Evolutionary conservation across 208 protist species (phyloP).

Genomic region (Leptomonas seymouri): DNA sequence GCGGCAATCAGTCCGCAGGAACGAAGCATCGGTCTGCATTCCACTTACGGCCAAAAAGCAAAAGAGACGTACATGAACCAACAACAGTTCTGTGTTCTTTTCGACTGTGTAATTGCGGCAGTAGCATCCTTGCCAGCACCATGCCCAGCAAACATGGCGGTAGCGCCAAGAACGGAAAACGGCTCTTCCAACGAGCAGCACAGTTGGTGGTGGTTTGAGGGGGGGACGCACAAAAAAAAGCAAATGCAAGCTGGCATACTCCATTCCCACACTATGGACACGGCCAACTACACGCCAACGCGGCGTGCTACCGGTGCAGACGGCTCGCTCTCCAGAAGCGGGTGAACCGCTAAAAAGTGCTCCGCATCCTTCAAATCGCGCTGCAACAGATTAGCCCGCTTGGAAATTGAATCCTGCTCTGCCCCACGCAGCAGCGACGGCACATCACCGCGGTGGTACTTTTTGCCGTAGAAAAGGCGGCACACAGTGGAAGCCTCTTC

Average conservation of each 20-base stretch:
- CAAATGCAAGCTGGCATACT: too few relatives aligned
- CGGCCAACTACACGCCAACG: conserved; percentile 13
- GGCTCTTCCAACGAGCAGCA: too few relatives aligned
- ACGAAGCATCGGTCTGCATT: too few relatives aligned
- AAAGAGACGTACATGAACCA: too few relatives aligned
- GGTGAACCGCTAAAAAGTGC: conserved; percentile 62
- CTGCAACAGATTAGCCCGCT: conserved; percentile 66
- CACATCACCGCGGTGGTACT: conserved; percentile 83
- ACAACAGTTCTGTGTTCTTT: too few relatives aligned
- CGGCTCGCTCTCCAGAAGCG: conserved; percentile 45
- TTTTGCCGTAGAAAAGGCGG: conserved; percentile 77
- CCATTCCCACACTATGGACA: neutral
- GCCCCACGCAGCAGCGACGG: conserved; percentile 57
- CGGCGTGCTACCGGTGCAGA: neutral
- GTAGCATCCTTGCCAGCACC: too few relatives aligned
- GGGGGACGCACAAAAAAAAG: neutral
- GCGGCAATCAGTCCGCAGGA: too few relatives aligned
- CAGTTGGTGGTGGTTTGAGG: too few relatives aligned
- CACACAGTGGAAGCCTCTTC: conserved; percentile 79
- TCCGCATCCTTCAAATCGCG: conserved; percentile 77
- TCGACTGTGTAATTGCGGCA: too few relatives aligned
- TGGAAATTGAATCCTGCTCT: conserved; percentile 73
- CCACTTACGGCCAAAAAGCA: too few relatives aligned
- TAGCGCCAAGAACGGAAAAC: neutral
- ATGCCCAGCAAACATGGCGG: too few relatives aligned